These are phyloP conservation scores for Nannizzia gypsea DNA, from an alignment of 2,329 filamentous ascomycete species.

Conservation along the genomic window DNA sequence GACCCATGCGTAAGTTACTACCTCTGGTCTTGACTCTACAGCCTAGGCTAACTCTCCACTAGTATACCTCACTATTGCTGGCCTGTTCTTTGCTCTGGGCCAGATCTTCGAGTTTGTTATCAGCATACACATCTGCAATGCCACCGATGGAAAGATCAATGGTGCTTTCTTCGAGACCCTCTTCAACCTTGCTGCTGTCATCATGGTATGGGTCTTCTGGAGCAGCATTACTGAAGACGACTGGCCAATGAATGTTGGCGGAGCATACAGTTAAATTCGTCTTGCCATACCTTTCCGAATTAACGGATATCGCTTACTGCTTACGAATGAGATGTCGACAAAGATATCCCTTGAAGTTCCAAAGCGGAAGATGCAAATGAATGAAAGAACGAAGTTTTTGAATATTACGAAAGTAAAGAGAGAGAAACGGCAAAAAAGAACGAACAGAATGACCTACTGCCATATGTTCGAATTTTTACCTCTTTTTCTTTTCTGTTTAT, in stretches of 20 bases:
- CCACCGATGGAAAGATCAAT: constrained; percentile 75
- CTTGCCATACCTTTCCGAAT: background rate
- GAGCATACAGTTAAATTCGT: constrained; percentile 21
- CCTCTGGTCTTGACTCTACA: background rate
- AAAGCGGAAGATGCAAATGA: background rate
- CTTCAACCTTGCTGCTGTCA: constrained; percentile 76
- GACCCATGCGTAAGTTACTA: constrained; percentile 62
- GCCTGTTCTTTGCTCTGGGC: constrained; percentile 73
- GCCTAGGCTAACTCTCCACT: background rate
- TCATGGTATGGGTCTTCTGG: constrained; percentile 90
- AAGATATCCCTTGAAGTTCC: background rate
- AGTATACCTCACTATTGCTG: constrained; percentile 65
- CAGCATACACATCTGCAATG: constrained; percentile 79
- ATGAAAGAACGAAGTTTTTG: background rate
- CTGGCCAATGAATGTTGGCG: constrained; percentile 56
- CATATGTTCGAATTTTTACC: background rate
- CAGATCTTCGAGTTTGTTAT: constrained; percentile 95
- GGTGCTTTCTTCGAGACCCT: constrained; percentile 85
- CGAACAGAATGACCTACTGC: background rate
- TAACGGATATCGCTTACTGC: too few species aligned
- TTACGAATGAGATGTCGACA: background rate
- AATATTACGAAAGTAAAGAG: background rate
- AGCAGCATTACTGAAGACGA: constrained; percentile 98
- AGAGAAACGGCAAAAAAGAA: background rate
- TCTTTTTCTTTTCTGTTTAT: background rate